Percentiles rank a stretch among this genome's conserved stretches.
Conservation (phyloP, 2,329 filamentous ascomycete species). For the Fusarium sp. region DNA sequence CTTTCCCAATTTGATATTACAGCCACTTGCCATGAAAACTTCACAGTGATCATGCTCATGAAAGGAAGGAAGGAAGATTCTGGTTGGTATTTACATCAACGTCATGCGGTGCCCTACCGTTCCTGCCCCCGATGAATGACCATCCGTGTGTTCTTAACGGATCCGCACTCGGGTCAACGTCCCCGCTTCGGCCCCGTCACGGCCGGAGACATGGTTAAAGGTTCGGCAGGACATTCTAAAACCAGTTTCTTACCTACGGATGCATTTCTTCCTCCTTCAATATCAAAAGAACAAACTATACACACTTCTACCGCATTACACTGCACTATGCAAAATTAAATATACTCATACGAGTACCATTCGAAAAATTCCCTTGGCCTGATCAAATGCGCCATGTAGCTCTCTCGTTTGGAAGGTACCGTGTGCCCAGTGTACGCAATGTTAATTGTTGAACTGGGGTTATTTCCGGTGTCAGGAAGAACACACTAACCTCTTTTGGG, state of each 20-base stretch:
- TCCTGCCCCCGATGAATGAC: not conserved
- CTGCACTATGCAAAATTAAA: not conserved
- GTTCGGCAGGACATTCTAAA: not conserved
- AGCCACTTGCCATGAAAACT: too few species aligned
- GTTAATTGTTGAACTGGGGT: not conserved
- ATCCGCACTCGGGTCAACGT: not conserved
- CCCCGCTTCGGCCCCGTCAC: conserved; percentile 9
- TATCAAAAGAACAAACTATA: not conserved
- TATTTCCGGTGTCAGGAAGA: not conserved
- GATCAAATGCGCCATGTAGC: not conserved
- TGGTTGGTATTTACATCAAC: not conserved
- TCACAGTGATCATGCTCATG: too few species aligned
- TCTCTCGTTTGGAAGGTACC: not conserved
- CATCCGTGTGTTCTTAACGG: conserved; percentile 1
- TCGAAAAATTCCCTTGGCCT: not conserved
- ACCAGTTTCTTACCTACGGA: not conserved
- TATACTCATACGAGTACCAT: not conserved
- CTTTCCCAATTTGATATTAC: too few species aligned
- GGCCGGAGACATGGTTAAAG: not conserved
- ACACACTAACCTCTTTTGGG: conserved; percentile 30
- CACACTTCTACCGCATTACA: not conserved
- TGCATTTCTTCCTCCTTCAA: not conserved
- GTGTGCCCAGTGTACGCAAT: not conserved
- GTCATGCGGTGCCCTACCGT: conserved; percentile 5
- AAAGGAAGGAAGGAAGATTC: not conserved